Conservation (phyloP, 768 basidiomycete species). For the Pisolithus tinctorius region DNA sequence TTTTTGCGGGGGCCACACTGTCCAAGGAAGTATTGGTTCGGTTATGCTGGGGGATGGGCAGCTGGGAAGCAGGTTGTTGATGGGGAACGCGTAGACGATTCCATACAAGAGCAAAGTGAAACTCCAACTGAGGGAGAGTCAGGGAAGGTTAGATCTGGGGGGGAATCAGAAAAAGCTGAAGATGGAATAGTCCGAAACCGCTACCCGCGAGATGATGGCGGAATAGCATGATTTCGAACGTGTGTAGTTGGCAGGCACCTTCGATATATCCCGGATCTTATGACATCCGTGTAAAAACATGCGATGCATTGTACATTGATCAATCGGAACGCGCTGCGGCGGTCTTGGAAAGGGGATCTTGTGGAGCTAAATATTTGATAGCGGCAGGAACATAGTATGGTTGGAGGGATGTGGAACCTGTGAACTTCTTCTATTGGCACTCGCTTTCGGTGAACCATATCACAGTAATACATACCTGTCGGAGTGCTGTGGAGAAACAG, state of each 20-base stretch:
- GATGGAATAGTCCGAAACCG: neutral
- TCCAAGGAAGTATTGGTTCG: slow-evolving; percentile 45
- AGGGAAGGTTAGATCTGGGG: neutral
- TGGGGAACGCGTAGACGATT: slow-evolving; percentile 2
- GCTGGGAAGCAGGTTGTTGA: slow-evolving; percentile 33
- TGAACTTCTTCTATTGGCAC: neutral
- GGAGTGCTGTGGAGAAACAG: slow-evolving; percentile 1
- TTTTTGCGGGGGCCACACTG: slow-evolving; percentile 64
- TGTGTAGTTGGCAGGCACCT: neutral
- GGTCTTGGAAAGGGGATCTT: neutral
- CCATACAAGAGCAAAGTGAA: too few species aligned
- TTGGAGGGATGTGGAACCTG: neutral
- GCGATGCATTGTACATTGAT: neutral
- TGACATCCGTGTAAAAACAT: neutral
- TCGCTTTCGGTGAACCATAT: neutral
- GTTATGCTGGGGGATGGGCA: slow-evolving; percentile 53
- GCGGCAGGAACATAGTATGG: neutral
- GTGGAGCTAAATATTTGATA: neutral
- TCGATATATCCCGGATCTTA: neutral
- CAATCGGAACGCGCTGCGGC: neutral
- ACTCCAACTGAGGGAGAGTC: neutral
- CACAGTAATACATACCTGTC: neutral
- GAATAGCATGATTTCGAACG: neutral
- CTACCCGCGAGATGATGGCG: neutral
- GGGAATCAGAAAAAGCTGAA: neutral